These are phyloP conservation scores for Arachis hypogaea DNA, from an alignment of 306 rosid genomes.

Conservation along the genomic window DNA sequence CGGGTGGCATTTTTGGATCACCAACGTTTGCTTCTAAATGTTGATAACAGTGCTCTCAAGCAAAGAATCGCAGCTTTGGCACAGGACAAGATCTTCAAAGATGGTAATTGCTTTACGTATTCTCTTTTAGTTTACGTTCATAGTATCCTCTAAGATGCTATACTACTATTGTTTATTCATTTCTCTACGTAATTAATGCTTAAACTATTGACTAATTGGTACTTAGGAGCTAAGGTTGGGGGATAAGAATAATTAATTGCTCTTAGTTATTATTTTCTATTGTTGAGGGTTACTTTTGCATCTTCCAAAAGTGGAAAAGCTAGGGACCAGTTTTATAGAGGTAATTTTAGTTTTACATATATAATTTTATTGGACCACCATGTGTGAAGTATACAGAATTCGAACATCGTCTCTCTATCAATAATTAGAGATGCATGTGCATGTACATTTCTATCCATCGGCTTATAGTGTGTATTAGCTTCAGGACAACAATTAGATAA, in stretches of 20 bases:
- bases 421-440: background rate
- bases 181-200: background rate
- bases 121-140: background rate
- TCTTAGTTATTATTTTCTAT: background rate
- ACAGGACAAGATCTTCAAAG: slow-evolving; percentile 95
- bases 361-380: background rate
- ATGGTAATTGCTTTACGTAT: slow-evolving; percentile 55
- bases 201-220: slow-evolving; percentile 6
- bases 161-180: background rate
- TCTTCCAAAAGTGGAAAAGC: background rate
- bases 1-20: slow-evolving; percentile 91
- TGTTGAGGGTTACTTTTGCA: background rate
- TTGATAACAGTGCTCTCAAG: slow-evolving; percentile 94
- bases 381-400: background rate
- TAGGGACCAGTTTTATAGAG: background rate
- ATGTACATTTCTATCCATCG: too few species aligned
- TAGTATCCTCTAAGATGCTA: too few species aligned
- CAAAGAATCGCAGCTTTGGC: slow-evolving; percentile 96
- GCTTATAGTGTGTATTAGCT: background rate
- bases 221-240: slow-evolving; percentile 15
- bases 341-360: background rate
- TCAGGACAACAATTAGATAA: background rate
- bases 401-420: background rate
- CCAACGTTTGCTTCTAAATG: slow-evolving; percentile 90
- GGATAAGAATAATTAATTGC: background rate